Base-by-base conservation (phyloP, 306 rosid genomes). In the Trichosanthes cucumerina region DNA sequence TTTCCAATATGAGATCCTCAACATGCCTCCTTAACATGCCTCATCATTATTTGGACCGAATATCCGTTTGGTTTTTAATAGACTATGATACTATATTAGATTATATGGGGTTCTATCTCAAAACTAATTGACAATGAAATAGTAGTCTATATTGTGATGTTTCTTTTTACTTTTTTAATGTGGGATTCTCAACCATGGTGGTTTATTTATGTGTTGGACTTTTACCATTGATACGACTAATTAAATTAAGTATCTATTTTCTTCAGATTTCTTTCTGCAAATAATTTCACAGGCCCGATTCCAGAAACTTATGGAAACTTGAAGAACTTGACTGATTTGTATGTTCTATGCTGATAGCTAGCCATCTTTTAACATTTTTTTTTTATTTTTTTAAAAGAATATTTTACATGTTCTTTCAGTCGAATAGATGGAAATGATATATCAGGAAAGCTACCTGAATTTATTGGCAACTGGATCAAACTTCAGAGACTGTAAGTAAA, bases 391-490 rank as follows among this genome's bases (percentile, higher is more conserved):
- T 21, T 19, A 19, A 16, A 5, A 5, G 8, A 52, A 52, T 57
- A 81, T 82, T 79, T 72, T 65, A 64, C 78, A 75, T 79, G n/a
- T 59, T 59, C 19, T 70, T 15, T 84, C 88, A 90, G 97, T 83
- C 81, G 88, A 79, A 85, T 90, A 78, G 93, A 89, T 84, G 97
- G 96, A 60, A 90, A 72, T 82, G 78, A 57, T 44, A 62, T 92
- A 73, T 84, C 91, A 0, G 96, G 93, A 31, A 82, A 68, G 52
- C 86, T 92, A 62, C 93, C 97, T 2, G 70, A 56, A 73, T 85
- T 92, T 76, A 84, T 92, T 52, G 93, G 93, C 72, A 90, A 88
- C 75, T 92, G 92, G 97, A 85, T 82, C 60, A 72, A 88, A 2
- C 86, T 90, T 74, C 19, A 7, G 0, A 81, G 80, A 76, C 64